Conservation (phyloP, 805 yeast species). For the Candida arabinofermentans region DNA sequence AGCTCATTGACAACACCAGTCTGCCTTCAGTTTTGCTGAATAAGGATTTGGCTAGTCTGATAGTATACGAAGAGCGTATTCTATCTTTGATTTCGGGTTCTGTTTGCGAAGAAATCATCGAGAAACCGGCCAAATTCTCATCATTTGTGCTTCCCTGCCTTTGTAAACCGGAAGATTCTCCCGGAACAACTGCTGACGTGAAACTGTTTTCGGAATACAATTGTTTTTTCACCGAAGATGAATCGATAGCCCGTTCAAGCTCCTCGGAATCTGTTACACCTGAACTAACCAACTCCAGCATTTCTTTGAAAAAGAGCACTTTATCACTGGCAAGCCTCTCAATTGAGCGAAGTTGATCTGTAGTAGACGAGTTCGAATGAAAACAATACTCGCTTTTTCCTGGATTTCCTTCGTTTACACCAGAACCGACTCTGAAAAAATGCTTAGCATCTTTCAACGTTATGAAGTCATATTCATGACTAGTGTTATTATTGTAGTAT, state of each 20-base stretch:
- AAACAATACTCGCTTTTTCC: conserved; percentile 5
- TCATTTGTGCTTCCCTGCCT: too few relatives aligned
- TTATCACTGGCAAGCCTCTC: conserved; percentile 5
- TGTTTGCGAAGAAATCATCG: too few relatives aligned
- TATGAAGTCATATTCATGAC: conserved; percentile 23
- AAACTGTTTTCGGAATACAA: neutral
- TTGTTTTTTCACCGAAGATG: neutral
- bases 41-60: conserved; percentile 1
- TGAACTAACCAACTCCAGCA: conserved; percentile 1
- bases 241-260: neutral
- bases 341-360: conserved; percentile 7
- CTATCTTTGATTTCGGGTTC: too few relatives aligned
- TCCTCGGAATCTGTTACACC: conserved; percentile 11
- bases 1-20: neutral
- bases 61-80: too few relatives aligned
- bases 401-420: conserved; percentile 3
- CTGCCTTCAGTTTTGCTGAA: conserved; percentile 1
- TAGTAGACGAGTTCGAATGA: conserved; percentile 7
- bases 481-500: conserved; percentile 14
- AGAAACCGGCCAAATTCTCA: too few relatives aligned
- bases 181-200: too few relatives aligned
- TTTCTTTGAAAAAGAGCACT: conserved; percentile 8
- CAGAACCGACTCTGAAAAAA: conserved; percentile 18
- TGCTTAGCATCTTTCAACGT: conserved; percentile 16
- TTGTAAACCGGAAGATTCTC: too few relatives aligned